Evolutionary conservation across 106 monocot genomes (phyloP), one percentile per base, ranked within the genome.

Genomic region (Vanilla planifolia): DNA sequence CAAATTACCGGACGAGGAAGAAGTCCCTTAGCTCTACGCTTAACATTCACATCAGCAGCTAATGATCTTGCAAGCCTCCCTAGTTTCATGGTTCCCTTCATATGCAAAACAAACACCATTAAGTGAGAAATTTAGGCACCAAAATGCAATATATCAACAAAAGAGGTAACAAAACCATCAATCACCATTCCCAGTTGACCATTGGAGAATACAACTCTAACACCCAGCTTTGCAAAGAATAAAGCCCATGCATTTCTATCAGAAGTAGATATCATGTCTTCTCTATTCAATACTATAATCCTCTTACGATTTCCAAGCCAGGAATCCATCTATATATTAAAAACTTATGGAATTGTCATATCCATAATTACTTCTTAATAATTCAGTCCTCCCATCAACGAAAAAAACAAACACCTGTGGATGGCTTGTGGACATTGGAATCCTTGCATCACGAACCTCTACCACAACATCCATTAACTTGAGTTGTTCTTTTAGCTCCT

Each of bases 391-490:
- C n/a, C 24, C 4, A 37, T 17, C 39, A 21, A 43, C 51, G 27
- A 34, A 8, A 22, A 19, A 27, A 47, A 50, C 32, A 8, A 51
- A 78, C 44, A 87, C 98, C 92, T 77, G 77, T 48, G 91, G 98
- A 66, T 98, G 98, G 59, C 81, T 82, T 26, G 98, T 98, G 3
- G 91, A 76, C 55, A 92, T 59, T 4, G 98, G 98, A 60, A 98
- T 92, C 68, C 91, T 84, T 2, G 98, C 98, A 77, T 98, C 92
- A 6, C 98, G 78, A 64, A 98, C 84, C 67, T 98, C 91, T 51
- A 98, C 82, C 13, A 88, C 98, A 62, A 98, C 98, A 82, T 92
- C 98, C 85, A 98, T 98, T 57, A 98, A 51, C 73, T 88, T 98
- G 21, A 98, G 75, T 28, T 98, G 98, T 48, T 85, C 67, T 71